Evolutionary conservation across 2,329 filamentous ascomycete species (phyloP).

Genomic region (Cryphonectria parasitica): DNA sequence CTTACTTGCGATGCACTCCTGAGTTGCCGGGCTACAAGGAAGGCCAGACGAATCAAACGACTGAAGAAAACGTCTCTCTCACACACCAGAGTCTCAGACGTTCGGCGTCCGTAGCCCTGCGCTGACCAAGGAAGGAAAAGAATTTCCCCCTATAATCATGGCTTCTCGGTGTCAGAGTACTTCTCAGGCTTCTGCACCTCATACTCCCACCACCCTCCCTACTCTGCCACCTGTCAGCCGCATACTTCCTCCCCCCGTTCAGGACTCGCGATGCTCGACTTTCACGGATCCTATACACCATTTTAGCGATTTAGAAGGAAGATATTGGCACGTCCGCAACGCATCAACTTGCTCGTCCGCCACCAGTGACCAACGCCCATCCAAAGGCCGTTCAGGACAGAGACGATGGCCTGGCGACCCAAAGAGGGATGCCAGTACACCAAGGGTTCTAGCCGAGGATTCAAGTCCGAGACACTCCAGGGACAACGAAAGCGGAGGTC

Average conservation of each 20-base stretch:
- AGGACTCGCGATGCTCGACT: neutral
- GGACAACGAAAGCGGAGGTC: neutral
- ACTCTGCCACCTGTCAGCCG: constrained; percentile 2
- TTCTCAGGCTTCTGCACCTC: neutral
- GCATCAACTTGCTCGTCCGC: neutral
- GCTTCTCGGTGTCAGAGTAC: neutral
- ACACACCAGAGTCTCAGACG: neutral
- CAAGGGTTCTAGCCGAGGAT: neutral
- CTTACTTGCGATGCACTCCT: neutral
- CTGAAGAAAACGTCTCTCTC: neutral
- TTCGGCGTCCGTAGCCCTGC: neutral
- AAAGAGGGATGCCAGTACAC: neutral
- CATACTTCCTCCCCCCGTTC: constrained; percentile 15
- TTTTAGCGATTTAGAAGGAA: neutral
- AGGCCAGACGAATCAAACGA: constrained; percentile 2
- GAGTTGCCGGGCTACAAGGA: neutral
- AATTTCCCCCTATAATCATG: neutral
- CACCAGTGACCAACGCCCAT: neutral
- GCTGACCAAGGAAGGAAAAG: neutral
- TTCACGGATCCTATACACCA: neutral
- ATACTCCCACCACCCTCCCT: neutral
- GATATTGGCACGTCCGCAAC: neutral
- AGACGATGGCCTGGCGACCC: neutral
- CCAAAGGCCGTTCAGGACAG: neutral
- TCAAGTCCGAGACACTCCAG: neutral